These are phyloP conservation scores for Auricularia cornea DNA, from an alignment of 768 basidiomycete species.

Conservation along the genomic window DNA sequence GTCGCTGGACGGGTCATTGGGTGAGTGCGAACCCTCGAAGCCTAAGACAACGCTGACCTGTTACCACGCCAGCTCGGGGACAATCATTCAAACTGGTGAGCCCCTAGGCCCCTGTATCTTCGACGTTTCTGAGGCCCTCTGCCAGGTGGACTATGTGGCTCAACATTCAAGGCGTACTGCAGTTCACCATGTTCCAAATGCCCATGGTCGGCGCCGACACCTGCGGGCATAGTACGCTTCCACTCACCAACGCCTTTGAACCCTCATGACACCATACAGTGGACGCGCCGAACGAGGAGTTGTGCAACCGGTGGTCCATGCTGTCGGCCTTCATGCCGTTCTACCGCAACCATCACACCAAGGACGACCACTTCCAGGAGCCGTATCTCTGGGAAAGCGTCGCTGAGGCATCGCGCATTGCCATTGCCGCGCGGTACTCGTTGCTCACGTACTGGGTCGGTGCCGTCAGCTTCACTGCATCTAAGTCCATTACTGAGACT, in stretches of 20 bases:
- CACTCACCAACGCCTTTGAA: background rate
- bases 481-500: background rate
- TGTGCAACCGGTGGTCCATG: slow-evolving; percentile 26
- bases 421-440: slow-evolving; percentile 20
- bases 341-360: slow-evolving; percentile 24
- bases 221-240: background rate
- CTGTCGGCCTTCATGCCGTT: slow-evolving; percentile 24
- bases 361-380: slow-evolving; percentile 17
- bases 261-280: background rate
- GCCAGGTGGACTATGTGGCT: slow-evolving; percentile 38
- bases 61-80: slow-evolving; percentile 51
- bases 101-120: slow-evolving; percentile 31
- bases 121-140: slow-evolving; percentile 49
- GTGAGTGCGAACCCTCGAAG: slow-evolving; percentile 29
- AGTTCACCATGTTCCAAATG: slow-evolving; percentile 21
- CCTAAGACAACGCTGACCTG: no score
- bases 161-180: slow-evolving; percentile 21
- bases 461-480: background rate
- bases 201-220: slow-evolving; percentile 22
- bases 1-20: slow-evolving; percentile 70
- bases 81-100: slow-evolving; percentile 60
- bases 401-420: slow-evolving; percentile 22
- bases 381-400: slow-evolving; percentile 26
- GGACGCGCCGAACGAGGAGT: slow-evolving; percentile 22
- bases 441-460: slow-evolving; percentile 20